Percentiles rank a stretch among this genome's conserved stretches.
phyloP scores from a whole-genome alignment of 371 early-diverging fungal genomes.

The Capillidium rhysosporum region DNA sequence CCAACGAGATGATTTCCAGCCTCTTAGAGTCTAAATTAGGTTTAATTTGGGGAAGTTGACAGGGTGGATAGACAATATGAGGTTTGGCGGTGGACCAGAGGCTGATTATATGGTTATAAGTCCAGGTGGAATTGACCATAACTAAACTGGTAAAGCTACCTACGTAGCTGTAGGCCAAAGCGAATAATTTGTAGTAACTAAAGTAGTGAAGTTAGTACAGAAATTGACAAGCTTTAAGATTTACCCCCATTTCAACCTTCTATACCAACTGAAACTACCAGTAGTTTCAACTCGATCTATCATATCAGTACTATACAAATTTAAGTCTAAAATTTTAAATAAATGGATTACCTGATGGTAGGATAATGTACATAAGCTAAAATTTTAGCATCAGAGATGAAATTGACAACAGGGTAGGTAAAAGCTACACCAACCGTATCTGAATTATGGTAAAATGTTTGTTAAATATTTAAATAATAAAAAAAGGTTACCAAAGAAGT shows the following conservation, averaged over 20 bases:
- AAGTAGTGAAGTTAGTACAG: slow-evolving; percentile 28
- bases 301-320: slow-evolving; percentile 73
- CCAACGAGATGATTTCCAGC: slow-evolving; percentile 56
- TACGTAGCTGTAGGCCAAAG: slow-evolving; percentile 45
- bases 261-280: slow-evolving; percentile 11
- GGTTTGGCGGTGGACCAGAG: slow-evolving; percentile 39
- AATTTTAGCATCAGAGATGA: slow-evolving; percentile 37
- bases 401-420: slow-evolving; percentile 59
- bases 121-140: slow-evolving; percentile 91
- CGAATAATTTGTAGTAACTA: slow-evolving; percentile 64
- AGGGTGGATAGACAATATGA: slow-evolving; percentile 76
- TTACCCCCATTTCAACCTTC: no score
- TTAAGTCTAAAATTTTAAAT: neutral
- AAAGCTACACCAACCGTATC: slow-evolving; percentile 94
- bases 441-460: slow-evolving; percentile 13
- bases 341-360: slow-evolving; percentile 41
- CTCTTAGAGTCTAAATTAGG: slow-evolving; percentile 21
- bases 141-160: slow-evolving; percentile 62
- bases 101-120: slow-evolving; percentile 60
- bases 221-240: no score
- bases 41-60: slow-evolving; percentile 18
- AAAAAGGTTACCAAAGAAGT: slow-evolving; percentile 40
- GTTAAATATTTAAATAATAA: neutral
- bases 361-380: slow-evolving; percentile 92
- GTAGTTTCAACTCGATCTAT: slow-evolving; percentile 43